Conservation (phyloP, 257 asterid species). For the Galeopsis tetrahit region DNA sequence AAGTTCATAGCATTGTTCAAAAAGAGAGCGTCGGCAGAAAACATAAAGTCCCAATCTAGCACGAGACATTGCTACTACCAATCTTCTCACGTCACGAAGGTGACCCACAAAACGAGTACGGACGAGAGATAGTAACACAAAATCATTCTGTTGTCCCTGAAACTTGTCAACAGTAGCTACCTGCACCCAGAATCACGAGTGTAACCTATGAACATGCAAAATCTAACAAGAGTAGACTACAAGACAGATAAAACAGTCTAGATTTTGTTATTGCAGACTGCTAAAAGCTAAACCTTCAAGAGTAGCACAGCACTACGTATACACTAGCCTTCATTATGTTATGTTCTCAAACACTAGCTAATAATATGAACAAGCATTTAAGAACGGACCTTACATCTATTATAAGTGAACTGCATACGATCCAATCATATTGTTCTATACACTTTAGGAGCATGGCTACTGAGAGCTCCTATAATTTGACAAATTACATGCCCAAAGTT, state of each 20-base stretch:
- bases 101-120: constrained; percentile 99
- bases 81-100: constrained; percentile 97
- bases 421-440: constrained; percentile 1
- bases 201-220: constrained; percentile 28
- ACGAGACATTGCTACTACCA: constrained; percentile 99
- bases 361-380: constrained; percentile 4
- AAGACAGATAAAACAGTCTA: not conserved
- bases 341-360: not conserved
- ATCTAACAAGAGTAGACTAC: constrained; percentile 10
- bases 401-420: not conserved
- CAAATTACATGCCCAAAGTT: not conserved
- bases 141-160: constrained; percentile 99
- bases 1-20: constrained; percentile 95
- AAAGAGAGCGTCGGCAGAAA: constrained; percentile 88
- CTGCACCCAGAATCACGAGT: constrained; percentile 45
- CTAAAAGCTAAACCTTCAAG: not conserved
- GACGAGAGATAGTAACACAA: constrained; percentile 82
- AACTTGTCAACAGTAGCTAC: constrained; percentile 96
- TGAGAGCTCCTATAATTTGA: constrained; percentile 5
- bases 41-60: constrained; percentile 96
- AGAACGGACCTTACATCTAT: constrained; percentile 9
- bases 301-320: not conserved
- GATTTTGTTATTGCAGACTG: constrained; percentile 1
- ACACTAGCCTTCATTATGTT: not conserved
- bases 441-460: not conserved